A percentile compares a stretch with the other conserved stretches of the same genome.
These are phyloP conservation scores for Linnemannia zychae DNA, from an alignment of 192 early-diverging fungal genomes.

Conservation along the genomic window DNA sequence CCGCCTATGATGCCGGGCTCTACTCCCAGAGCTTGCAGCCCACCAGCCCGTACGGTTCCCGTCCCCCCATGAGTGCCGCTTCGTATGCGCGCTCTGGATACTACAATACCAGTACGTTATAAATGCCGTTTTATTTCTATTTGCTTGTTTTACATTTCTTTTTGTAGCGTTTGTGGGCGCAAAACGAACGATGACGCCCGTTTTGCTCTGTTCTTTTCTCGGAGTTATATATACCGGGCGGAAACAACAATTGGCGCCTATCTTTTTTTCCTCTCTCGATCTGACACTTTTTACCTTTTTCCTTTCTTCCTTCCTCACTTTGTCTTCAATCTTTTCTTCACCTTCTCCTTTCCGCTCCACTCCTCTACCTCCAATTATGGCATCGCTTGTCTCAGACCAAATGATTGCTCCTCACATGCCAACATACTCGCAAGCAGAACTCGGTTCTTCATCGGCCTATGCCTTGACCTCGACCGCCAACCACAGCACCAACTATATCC, in stretches of 20 bases:
- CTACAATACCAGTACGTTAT: conserved; percentile 42
- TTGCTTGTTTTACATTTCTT: conserved; percentile 1
- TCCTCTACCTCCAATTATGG: not conserved
- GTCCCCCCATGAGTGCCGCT: conserved; percentile 26
- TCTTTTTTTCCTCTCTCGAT: not conserved
- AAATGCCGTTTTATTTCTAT: conserved; percentile 3
- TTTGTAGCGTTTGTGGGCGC: conserved; percentile 6
- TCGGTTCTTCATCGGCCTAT: conserved; percentile 16
- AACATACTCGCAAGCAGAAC: conserved; percentile 39
- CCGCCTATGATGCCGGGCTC: conserved; percentile 39
- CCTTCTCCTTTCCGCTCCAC: not conserved
- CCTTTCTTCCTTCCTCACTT: not conserved
- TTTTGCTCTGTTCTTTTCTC: not conserved
- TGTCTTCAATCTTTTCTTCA: not conserved
- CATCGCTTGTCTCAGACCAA: conserved; percentile 15
- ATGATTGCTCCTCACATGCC: conserved; percentile 37
- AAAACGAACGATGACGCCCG: conserved; percentile 1
- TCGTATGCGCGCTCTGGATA: conserved; percentile 39
- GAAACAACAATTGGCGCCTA: conserved; percentile 7
- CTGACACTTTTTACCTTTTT: conserved; percentile 26
- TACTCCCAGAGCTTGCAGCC: conserved; percentile 41
- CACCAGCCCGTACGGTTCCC: conserved; percentile 38
- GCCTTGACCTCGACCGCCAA: conserved; percentile 18
- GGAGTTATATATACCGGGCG: conserved; percentile 2
- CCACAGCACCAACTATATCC: conserved; percentile 39